A percentile compares a stretch with the other conserved stretches of the same genome.
These are phyloP conservation scores for Entamoeba histolytica DNA, from an alignment of 208 protist genomes.

Conservation along the genomic window DNA sequence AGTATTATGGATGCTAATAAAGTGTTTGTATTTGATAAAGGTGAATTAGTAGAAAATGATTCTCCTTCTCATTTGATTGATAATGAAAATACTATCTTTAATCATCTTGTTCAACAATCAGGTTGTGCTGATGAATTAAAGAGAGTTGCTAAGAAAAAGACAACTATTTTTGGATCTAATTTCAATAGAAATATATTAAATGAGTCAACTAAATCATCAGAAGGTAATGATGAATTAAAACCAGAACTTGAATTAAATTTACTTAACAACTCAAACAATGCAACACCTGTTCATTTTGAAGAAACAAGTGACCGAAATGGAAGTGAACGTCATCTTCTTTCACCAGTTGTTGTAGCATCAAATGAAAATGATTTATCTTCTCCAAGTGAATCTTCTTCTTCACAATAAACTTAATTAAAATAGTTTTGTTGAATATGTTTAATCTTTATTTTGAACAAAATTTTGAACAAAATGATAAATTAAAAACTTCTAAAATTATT, in stretches of 20 bases:
- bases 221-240: background rate
- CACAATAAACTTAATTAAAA: too few relatives aligned
- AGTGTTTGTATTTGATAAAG: slow-evolving; percentile 46
- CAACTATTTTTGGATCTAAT: background rate
- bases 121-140: background rate
- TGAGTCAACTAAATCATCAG: too few relatives aligned
- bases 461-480: too few relatives aligned
- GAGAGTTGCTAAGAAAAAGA: background rate
- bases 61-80: slow-evolving; percentile 17
- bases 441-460: too few relatives aligned
- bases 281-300: background rate
- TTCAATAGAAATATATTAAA: background rate
- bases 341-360: too few relatives aligned
- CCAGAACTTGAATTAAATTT: background rate
- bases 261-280: background rate
- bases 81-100: background rate
- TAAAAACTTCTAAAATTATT: too few relatives aligned
- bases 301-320: background rate
- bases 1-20: slow-evolving; percentile 43
- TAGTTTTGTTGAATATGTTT: too few relatives aligned
- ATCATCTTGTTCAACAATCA: background rate
- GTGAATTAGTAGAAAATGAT: slow-evolving; percentile 44
- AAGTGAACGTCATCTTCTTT: background rate
- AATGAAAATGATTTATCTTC: too few relatives aligned
- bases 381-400: too few relatives aligned